These are phyloP conservation scores for Paragyromitra xinjiangensis DNA, from an alignment of 495 filamentous ascomycete genomes.

Conservation along the genomic window DNA sequence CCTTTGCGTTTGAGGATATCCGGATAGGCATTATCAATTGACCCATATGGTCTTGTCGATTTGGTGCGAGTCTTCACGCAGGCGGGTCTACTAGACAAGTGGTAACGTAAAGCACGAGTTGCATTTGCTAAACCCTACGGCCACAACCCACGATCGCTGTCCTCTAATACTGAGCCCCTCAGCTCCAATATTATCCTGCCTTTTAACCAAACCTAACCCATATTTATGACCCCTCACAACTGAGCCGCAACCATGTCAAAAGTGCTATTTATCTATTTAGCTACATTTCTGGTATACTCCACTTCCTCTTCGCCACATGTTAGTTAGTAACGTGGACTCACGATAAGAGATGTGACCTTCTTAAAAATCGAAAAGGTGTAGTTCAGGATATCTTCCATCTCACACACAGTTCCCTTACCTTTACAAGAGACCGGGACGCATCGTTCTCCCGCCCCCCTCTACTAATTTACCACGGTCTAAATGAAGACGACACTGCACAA, in stretches of 20 bases:
- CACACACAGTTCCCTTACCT: slow-evolving; percentile 38
- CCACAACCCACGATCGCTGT: background rate
- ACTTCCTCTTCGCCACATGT: slow-evolving; percentile 19
- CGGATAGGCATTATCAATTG: too few relatives aligned
- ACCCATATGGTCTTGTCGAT: too few relatives aligned
- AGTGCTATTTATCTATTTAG: slow-evolving; percentile 40
- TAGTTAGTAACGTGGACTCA: slow-evolving; percentile 43
- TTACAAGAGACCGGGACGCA: slow-evolving; percentile 6
- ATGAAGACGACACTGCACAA: slow-evolving; percentile 36
- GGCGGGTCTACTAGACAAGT: background rate
- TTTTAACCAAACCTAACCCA: slow-evolving; percentile 44
- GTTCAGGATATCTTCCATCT: slow-evolving; percentile 16
- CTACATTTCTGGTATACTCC: slow-evolving; percentile 34
- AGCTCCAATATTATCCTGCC: slow-evolving; percentile 32
- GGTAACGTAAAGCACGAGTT: slow-evolving; percentile 6
- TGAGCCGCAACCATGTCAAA: slow-evolving; percentile 26
- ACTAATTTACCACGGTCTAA: slow-evolving; percentile 48
- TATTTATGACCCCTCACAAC: slow-evolving; percentile 42
- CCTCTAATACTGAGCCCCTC: slow-evolving; percentile 47
- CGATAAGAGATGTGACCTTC: slow-evolving; percentile 19
- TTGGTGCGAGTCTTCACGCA: too few relatives aligned
- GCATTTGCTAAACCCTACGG: slow-evolving; percentile 11
- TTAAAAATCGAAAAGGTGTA: slow-evolving; percentile 23
- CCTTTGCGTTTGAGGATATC: too few relatives aligned
- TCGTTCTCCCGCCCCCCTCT: background rate